Base-by-base conservation (phyloP, 23 red algal species). In the Gracilaria domingensis region DNA sequence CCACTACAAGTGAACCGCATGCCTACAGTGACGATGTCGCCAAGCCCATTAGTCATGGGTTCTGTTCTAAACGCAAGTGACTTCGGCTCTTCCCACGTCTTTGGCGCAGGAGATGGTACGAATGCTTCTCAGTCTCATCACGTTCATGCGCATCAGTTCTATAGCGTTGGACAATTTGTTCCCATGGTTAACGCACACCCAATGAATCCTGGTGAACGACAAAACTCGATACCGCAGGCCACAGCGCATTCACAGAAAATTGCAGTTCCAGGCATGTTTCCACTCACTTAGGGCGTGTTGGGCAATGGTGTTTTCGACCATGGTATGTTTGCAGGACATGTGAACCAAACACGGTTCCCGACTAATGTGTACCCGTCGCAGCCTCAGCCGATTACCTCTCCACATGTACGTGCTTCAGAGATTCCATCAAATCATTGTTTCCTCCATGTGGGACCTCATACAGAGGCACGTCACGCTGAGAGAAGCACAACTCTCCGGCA, bases 131-230 rank as follows among this genome's bases (percentile, higher is more conserved):
- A 80, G 8, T 45, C 71, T 6, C 74, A 60, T 45, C 73, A 59
- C 12, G 28, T 89, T 37, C 62, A 72, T 11, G 5, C 71, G 8
- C 49, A 75, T 90, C 87, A 64, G 21, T 81, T 90, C n/a, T 90
- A 80, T 51, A 75, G 87, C n/a, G 55, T 32, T 90, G 57, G 66
- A 36, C 87, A 47, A 69, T 65, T 80, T 23, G 33, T 90, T 49
- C 87, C 87, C 32, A 78, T 90, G 53, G 0, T 90, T 57, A 90
- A 81, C 30, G 73, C 87, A 20, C 74, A 64, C 29, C 40, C 84
- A n/a, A n/a, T 34, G 84, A 87, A 37, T 59, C n/a, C n/a, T n/a
- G n/a, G n/a, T n/a, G n/a, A n/a, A n/a, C n/a, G 51, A 24, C 25
- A 32, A 1, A 74, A 81, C 25, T 13, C 25, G 12, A 54, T 36